phyloP scores from a whole-genome alignment of 345 rosid genomes.

The Sisymbrium irio region DNA sequence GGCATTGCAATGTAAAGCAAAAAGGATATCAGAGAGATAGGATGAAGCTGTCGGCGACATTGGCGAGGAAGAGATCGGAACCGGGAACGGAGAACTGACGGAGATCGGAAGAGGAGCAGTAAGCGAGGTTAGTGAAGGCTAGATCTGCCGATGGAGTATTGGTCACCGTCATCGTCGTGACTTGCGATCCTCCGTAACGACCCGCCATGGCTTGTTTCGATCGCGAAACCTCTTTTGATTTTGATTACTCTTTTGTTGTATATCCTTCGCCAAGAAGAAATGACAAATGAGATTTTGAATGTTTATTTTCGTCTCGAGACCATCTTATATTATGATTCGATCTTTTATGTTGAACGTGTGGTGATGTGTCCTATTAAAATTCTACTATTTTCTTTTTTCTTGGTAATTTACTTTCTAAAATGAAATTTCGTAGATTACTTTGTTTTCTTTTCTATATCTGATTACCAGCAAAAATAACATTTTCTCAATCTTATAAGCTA shows the following conservation, averaged over 20 bases:
- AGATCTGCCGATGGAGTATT: conserved; percentile 80
- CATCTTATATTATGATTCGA: neutral
- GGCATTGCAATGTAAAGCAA: conserved; percentile 1
- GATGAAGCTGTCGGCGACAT: conserved; percentile 53
- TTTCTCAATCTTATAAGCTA: too few species aligned
- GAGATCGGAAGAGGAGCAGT: conserved; percentile 86
- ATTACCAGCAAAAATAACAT: too few species aligned
- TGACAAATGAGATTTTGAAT: neutral
- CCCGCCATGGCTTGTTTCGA: conserved; percentile 52
- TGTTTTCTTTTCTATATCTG: too few species aligned
- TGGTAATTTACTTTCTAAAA: too few species aligned
- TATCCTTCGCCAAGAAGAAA: conserved; percentile 26
- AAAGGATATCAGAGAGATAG: conserved; percentile 89
- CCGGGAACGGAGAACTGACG: conserved; percentile 77
- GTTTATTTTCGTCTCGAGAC: neutral
- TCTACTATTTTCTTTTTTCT: too few species aligned
- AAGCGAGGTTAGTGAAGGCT: conserved; percentile 81
- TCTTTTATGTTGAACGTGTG: neutral
- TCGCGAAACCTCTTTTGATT: conserved; percentile 2
- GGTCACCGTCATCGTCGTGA: conserved; percentile 60
- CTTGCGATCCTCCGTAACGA: conserved; percentile 53
- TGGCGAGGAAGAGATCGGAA: conserved; percentile 65
- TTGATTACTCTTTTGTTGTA: too few species aligned
- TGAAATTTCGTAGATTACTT: too few species aligned
- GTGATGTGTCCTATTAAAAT: too few species aligned